Conservation (phyloP, 2,329 filamentous ascomycete genomes). For the Clonostachys rhizophaga region DNA sequence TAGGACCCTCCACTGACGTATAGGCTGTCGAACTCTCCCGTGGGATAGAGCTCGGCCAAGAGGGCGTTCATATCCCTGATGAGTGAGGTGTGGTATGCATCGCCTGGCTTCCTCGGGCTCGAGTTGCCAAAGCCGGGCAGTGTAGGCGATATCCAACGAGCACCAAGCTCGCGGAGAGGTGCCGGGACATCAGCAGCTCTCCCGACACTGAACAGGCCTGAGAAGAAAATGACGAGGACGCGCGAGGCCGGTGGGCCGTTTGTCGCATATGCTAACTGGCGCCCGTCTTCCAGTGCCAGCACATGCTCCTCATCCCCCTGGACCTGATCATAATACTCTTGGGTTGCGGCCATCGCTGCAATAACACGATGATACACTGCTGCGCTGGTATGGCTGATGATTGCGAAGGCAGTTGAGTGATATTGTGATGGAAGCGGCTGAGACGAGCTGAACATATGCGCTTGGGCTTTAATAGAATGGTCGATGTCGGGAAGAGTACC, state of each 20-base stretch:
- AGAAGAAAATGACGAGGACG: conserved; percentile 11
- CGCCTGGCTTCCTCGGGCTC: conserved; percentile 3
- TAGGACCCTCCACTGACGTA: conserved; percentile 12
- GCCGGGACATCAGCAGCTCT: conserved; percentile 7
- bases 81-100: conserved; percentile 6
- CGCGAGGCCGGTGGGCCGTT: conserved; percentile 9
- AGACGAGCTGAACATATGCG: too few species aligned
- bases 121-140: conserved; percentile 9
- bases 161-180: conserved; percentile 3
- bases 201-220: conserved; percentile 11
- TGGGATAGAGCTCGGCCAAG: conserved; percentile 8
- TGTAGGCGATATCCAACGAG: conserved; percentile 10
- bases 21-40: conserved; percentile 5
- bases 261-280: conserved; percentile 12
- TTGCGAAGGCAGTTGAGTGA: too few species aligned
- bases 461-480: too few species aligned
- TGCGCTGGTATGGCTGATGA: too few species aligned
- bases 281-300: conserved; percentile 3
- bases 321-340: background rate
- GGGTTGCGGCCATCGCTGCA: too few species aligned
- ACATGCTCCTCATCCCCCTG: conserved; percentile 9
- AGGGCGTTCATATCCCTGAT: conserved; percentile 7
- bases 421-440: too few species aligned
- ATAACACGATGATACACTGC: too few species aligned
- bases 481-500: too few species aligned